Evolutionary conservation across 208 protist species (phyloP).

Genomic region (Sergeia podlipaevii): DNA sequence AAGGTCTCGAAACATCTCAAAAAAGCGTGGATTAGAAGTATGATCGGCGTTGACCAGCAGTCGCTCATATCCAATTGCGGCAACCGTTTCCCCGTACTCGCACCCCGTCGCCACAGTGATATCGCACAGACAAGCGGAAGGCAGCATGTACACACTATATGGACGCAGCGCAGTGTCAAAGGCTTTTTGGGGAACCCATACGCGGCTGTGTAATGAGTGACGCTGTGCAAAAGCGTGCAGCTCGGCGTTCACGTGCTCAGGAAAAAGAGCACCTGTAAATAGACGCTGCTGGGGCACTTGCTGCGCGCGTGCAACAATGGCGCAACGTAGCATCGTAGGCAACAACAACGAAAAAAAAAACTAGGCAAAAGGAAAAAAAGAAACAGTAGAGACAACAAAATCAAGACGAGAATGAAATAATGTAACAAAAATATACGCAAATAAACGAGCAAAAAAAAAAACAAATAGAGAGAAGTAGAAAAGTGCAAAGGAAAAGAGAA

Average conservation of each 20-base stretch:
- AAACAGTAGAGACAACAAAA: too few relatives aligned
- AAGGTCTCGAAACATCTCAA: slow-evolving; percentile 53
- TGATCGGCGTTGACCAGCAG: slow-evolving; percentile 71
- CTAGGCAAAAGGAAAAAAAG: too few relatives aligned
- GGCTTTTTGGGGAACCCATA: slow-evolving; percentile 63
- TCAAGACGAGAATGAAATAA: too few relatives aligned
- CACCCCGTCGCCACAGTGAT: slow-evolving; percentile 28
- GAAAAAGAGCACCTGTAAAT: slow-evolving; percentile 72
- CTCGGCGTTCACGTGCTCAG: slow-evolving; percentile 52
- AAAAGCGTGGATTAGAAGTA: slow-evolving; percentile 49
- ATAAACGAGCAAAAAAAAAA: too few relatives aligned
- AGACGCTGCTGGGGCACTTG: slow-evolving; percentile 56
- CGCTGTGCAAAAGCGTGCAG: slow-evolving; percentile 48
- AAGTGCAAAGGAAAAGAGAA: too few relatives aligned
- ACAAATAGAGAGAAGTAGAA: too few relatives aligned
- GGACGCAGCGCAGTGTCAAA: slow-evolving; percentile 27
- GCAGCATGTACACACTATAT: slow-evolving; percentile 44
- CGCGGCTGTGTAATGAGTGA: slow-evolving; percentile 47
- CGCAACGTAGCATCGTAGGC: too few relatives aligned
- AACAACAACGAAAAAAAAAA: too few relatives aligned
- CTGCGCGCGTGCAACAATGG: background rate
- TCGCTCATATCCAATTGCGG: slow-evolving; percentile 29
- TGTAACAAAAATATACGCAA: too few relatives aligned
- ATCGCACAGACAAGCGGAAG: slow-evolving; percentile 62
- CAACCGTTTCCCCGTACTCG: slow-evolving; percentile 8